phyloP scores from a whole-genome alignment of 306 rosid species.

The Oemleria cerasiformis region DNA sequence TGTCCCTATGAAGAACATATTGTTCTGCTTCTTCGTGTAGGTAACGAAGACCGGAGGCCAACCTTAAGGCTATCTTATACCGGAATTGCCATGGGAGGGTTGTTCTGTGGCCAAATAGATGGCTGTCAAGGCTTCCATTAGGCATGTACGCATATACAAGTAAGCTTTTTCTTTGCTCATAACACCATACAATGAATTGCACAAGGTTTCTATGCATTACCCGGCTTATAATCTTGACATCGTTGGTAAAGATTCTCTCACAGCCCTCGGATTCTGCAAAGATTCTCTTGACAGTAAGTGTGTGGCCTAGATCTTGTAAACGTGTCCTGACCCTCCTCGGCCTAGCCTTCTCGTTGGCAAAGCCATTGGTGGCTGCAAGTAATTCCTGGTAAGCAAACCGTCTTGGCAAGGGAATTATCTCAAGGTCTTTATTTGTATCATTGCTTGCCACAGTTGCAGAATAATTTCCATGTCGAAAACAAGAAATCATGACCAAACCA shows the following conservation, averaged over 20 bases:
- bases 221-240: slow-evolving; percentile 53
- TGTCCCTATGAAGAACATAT: slow-evolving; percentile 54
- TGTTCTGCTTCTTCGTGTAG: slow-evolving; percentile 60
- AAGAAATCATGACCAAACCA: background rate
- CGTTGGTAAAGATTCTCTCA: slow-evolving; percentile 37
- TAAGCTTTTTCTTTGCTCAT: slow-evolving; percentile 33
- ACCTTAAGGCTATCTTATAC: slow-evolving; percentile 38
- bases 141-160: slow-evolving; percentile 52
- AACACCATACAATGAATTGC: slow-evolving; percentile 61
- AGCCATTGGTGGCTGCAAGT: slow-evolving; percentile 38
- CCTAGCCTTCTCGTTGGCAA: slow-evolving; percentile 46
- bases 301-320: slow-evolving; percentile 27
- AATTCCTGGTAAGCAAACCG: slow-evolving; percentile 44
- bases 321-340: slow-evolving; percentile 54
- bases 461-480: too few species aligned
- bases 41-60: slow-evolving; percentile 45
- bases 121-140: slow-evolving; percentile 51
- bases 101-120: slow-evolving; percentile 38
- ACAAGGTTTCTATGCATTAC: slow-evolving; percentile 50
- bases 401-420: slow-evolving; percentile 40
- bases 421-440: slow-evolving; percentile 39
- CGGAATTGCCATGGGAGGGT: slow-evolving; percentile 37
- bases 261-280: slow-evolving; percentile 34
- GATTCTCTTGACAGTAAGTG: slow-evolving; percentile 54
- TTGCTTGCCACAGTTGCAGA: too few species aligned